Conservation (phyloP, 192 early-diverging fungal genomes). For the Phlyctochytrium planicorne region DNA sequence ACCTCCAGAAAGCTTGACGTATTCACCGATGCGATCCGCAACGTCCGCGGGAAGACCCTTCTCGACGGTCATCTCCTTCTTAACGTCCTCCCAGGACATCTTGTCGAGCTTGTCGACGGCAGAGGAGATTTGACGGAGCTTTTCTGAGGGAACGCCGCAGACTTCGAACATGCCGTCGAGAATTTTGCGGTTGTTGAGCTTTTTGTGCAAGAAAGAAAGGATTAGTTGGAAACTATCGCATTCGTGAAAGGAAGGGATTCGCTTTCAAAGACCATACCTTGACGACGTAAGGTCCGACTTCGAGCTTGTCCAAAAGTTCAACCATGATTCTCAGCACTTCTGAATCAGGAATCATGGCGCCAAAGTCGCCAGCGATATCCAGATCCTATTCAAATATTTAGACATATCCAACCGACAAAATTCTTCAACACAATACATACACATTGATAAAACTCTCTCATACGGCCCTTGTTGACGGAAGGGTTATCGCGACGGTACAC, state of each 20-base stretch:
- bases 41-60: conserved; percentile 77
- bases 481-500: conserved; percentile 98
- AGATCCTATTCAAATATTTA: conserved; percentile 68
- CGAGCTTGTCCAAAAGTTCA: conserved; percentile 78
- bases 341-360: conserved; percentile 96
- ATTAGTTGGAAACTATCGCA: conserved; percentile 5
- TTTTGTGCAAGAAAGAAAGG: neutral
- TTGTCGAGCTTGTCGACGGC: conserved; percentile 99
- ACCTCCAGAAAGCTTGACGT: conserved; percentile 75
- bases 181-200: conserved; percentile 95
- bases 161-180: conserved; percentile 97
- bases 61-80: conserved; percentile 89
- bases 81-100: conserved; percentile 90
- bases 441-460: conserved; percentile 99
- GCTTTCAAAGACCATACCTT: conserved; percentile 54
- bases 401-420: neutral
- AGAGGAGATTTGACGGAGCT: conserved; percentile 90
- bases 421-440: conserved; percentile 45
- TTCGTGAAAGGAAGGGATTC: neutral
- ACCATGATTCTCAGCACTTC: conserved; percentile 80
- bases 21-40: conserved; percentile 92
- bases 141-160: conserved; percentile 86
- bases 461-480: conserved; percentile 96
- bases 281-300: conserved; percentile 85
- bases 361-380: conserved; percentile 93